Evolutionary conservation across 2,329 filamentous ascomycete species (phyloP).

Genomic region (Neonectria ditissima): DNA sequence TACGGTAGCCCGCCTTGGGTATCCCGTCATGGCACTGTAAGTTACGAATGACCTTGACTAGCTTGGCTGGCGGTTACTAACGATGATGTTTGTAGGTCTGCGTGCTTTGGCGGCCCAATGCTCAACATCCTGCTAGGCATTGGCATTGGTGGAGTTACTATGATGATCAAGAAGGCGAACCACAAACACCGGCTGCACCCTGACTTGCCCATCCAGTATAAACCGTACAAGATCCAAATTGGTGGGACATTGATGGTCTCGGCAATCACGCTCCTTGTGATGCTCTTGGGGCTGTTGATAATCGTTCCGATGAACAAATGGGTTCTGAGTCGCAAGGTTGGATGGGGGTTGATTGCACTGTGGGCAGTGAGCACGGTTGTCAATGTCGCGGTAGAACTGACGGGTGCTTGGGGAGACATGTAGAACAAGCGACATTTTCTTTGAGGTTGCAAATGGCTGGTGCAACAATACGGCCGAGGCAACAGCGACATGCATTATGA

Average conservation of each 20-base stretch:
- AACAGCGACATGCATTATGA: neutral
- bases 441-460: neutral
- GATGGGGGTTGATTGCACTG: constrained; percentile 80
- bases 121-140: constrained; percentile 96
- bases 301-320: constrained; percentile 87
- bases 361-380: constrained; percentile 84
- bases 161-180: constrained; percentile 80
- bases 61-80: constrained; percentile 20
- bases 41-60: constrained; percentile 44
- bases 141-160: constrained; percentile 89
- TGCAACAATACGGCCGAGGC: constrained; percentile 3
- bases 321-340: constrained; percentile 85
- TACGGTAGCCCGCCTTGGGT: constrained; percentile 91
- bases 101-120: constrained; percentile 98
- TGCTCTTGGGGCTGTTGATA: constrained; percentile 81
- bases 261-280: constrained; percentile 84
- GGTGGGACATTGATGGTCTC: constrained; percentile 88
- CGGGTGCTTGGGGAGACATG: constrained; percentile 60
- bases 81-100: constrained; percentile 66
- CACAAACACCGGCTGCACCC: constrained; percentile 76
- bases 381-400: constrained; percentile 85
- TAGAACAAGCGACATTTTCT: constrained; percentile 7
- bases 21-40: constrained; percentile 91
- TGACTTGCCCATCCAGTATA: constrained; percentile 71
- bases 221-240: constrained; percentile 85